Evolutionary conservation across 495 filamentous ascomycete genomes (phyloP), one percentile per base, ranked within the genome.

Genomic region (Xylaria grammica): DNA sequence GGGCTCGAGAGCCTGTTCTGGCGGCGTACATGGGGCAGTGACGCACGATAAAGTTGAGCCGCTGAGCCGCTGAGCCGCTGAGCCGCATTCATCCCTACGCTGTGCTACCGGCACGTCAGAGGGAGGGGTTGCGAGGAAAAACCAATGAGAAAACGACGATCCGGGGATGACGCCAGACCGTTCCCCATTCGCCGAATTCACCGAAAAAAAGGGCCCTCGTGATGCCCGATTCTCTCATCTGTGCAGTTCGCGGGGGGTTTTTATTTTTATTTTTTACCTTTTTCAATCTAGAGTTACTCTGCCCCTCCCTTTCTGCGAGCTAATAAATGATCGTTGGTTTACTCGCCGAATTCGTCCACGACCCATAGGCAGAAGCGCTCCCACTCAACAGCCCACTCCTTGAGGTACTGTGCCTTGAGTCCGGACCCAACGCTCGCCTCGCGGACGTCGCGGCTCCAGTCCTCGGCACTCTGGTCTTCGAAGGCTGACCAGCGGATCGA

Each of bases 331-430:
- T n/a, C n/a, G n/a, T 30, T 44, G 5, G 7, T 19, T 85, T 81
- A 49, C 27, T 89, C 85, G 17, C 88, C 90, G 82, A 86, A 96
- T 73, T 95, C 90, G 54, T 85, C 77, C 8, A 97, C 90, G 59
- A 98, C 79, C 94, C 93, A 98, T 55, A 91, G 81, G 74, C 94
- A 97, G 72, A 96, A 99, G 65, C 84, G 81, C 78, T 99, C 95
- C 87, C 94, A 97, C 52, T 89, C 84, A 48, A 82, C 75, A 45
- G 82, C 84, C 90, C 93, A 97, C 70, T 94, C 83, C 73, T 84
- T 85, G 78, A 98, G 72, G 54, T 89, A 84, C 63, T 85, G 65
- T 2, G 90, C 90, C 73, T 94, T 89, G 20, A 89, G 61, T 0
- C 92, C 89, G 57, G 82, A 80, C n/a, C 93, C 95, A 65, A 90